These are phyloP conservation scores for Coemansia sp. DNA, from an alignment of 192 early-diverging fungal species.

Conservation along the genomic window DNA sequence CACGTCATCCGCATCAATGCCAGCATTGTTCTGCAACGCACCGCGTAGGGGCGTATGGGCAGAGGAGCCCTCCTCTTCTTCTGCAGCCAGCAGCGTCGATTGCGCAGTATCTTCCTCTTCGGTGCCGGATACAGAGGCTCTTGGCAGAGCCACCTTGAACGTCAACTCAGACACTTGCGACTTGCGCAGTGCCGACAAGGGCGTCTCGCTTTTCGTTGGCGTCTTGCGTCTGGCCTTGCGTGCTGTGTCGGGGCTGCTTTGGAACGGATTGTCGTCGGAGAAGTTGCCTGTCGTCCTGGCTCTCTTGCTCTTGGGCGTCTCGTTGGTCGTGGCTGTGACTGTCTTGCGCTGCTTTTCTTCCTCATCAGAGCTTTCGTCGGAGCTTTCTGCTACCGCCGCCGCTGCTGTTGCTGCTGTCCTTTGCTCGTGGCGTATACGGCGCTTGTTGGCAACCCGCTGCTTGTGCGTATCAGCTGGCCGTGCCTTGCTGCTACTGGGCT, in stretches of 20 bases:
- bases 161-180: slow-evolving; percentile 47
- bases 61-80: neutral
- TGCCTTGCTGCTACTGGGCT: neutral
- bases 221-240: slow-evolving; percentile 42
- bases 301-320: slow-evolving; percentile 3
- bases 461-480: neutral
- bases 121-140: neutral
- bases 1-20: slow-evolving; percentile 7
- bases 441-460: neutral
- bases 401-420: neutral
- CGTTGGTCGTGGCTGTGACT: neutral
- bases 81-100: neutral
- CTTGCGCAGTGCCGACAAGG: slow-evolving; percentile 51
- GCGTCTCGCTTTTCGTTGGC: slow-evolving; percentile 17
- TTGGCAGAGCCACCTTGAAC: slow-evolving; percentile 39
- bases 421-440: neutral
- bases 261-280: slow-evolving; percentile 56
- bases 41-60: neutral
- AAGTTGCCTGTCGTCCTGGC: slow-evolving; percentile 22
- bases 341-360: neutral
- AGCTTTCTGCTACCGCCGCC: neutral
- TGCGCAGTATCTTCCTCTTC: neutral
- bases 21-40: neutral
- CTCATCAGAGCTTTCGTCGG: slow-evolving; percentile 33
- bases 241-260: slow-evolving; percentile 45